These are phyloP conservation scores for Asclepias syriaca DNA, from an alignment of 257 asterid species.

Conservation along the genomic window DNA sequence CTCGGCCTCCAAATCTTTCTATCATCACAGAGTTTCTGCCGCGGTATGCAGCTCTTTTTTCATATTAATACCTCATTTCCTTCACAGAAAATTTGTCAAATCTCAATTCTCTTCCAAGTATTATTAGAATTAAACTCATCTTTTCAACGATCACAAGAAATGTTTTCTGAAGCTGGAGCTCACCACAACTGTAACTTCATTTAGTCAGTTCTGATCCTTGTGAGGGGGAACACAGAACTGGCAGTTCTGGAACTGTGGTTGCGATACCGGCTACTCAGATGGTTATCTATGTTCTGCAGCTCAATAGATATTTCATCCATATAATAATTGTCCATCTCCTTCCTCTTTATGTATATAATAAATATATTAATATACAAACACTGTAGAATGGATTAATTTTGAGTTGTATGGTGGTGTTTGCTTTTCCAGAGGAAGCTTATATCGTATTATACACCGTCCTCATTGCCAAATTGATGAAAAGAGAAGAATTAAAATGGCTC, in stretches of 20 bases:
- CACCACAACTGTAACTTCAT: no score
- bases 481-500: conserved; percentile 92
- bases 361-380: neutral
- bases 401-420: conserved; percentile 11
- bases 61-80: neutral
- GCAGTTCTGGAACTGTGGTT: neutral
- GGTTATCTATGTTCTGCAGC: neutral
- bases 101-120: neutral
- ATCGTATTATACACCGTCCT: conserved; percentile 94
- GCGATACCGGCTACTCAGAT: neutral
- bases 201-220: neutral
- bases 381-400: neutral
- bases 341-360: neutral
- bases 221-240: neutral
- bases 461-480: conserved; percentile 92
- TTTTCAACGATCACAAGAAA: neutral
- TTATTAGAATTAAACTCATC: neutral
- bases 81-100: neutral
- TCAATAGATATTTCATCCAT: neutral
- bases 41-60: conserved; percentile 45
- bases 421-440: conserved; percentile 89
- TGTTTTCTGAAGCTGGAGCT: neutral
- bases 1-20: conserved; percentile 97
- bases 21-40: conserved; percentile 92
- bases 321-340: neutral